Evolutionary conservation across 2,329 filamentous ascomycete genomes (phyloP).

Genomic region (Diaporthe sp.): DNA sequence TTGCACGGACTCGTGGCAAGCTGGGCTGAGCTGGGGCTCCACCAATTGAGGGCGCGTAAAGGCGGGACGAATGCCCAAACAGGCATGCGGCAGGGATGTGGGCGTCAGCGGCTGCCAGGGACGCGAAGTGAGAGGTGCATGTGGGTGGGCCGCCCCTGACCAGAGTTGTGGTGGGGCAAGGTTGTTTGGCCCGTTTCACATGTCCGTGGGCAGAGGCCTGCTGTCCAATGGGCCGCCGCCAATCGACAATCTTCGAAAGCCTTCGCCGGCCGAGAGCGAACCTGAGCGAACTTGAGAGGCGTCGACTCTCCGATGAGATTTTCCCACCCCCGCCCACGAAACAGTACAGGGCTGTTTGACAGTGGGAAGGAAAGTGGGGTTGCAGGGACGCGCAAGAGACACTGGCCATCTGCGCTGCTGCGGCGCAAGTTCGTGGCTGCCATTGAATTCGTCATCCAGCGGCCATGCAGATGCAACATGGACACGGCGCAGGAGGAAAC

Average conservation of each 20-base stretch:
- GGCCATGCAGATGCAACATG: background rate
- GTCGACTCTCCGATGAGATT: background rate
- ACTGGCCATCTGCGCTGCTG: constrained; percentile 5
- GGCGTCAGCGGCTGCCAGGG: constrained; percentile 21
- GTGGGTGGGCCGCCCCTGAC: constrained; percentile 26
- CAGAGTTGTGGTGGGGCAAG: constrained; percentile 25
- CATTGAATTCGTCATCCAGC: constrained; percentile 3
- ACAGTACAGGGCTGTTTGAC: background rate
- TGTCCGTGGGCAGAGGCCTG: constrained; percentile 26
- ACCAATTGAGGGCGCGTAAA: constrained; percentile 31
- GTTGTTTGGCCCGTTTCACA: constrained; percentile 26
- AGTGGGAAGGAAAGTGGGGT: too few species aligned
- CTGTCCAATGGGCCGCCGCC: constrained; percentile 17
- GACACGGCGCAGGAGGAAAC: constrained; percentile 2
- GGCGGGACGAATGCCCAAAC: constrained; percentile 19
- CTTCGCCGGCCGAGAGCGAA: constrained; percentile 9
- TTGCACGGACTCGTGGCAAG: constrained; percentile 25
- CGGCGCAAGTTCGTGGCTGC: constrained; percentile 9
- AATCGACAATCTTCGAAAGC: constrained; percentile 13
- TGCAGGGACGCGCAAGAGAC: background rate
- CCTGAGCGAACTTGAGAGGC: constrained; percentile 19
- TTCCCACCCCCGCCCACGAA: constrained; percentile 16
- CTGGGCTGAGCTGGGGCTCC: constrained; percentile 22
- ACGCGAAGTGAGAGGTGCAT: constrained; percentile 20
- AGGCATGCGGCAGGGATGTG: constrained; percentile 17